These are phyloP conservation scores for Macadamia integrifolia DNA, from an alignment of 164 flowering plant genomes.

Conservation along the genomic window DNA sequence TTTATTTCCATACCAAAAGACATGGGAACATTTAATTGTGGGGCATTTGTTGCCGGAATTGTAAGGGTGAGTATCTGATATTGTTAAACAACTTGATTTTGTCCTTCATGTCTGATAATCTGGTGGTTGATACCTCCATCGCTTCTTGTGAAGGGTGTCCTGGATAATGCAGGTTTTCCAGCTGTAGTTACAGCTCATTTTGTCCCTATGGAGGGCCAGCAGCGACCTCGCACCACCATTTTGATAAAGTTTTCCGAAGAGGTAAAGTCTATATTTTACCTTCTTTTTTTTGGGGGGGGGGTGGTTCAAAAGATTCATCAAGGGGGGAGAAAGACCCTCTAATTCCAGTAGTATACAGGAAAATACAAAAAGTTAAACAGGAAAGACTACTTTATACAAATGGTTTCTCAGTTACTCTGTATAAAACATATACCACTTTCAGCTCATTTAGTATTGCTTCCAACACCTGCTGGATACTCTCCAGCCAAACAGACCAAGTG, in stretches of 20 bases:
- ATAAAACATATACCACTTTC: no score
- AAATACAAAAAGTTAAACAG: no score
- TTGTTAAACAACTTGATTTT: neutral
- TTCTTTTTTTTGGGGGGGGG: no score
- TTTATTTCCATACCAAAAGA: slow-evolving; percentile 98
- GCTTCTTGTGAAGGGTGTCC: slow-evolving; percentile 63
- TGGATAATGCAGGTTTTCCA: slow-evolving; percentile 94
- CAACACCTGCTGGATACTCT: no score
- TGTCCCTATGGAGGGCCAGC: slow-evolving; percentile 98
- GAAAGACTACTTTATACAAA: no score
- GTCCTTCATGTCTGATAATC: slow-evolving; percentile 5
- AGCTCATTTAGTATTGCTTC: no score
- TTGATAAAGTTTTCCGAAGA: slow-evolving; percentile 98
- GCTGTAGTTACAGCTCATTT: slow-evolving; percentile 98
- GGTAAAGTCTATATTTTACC: slow-evolving; percentile 32
- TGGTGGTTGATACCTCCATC: slow-evolving; percentile 12
- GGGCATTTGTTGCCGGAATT: slow-evolving; percentile 99
- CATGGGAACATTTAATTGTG: slow-evolving; percentile 99
- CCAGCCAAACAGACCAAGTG: no score
- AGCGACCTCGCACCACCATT: slow-evolving; percentile 92
- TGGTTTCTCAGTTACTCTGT: no score
- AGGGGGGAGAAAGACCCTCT: no score
- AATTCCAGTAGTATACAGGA: no score
- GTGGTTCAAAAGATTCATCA: no score
- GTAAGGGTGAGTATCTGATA: slow-evolving; percentile 59